A percentile compares a stretch with the other conserved stretches of the same genome.
Evolutionary conservation across 1,284 basidiomycete genomes (phyloP).

Genomic region (Ceratobasidium theobromae): DNA sequence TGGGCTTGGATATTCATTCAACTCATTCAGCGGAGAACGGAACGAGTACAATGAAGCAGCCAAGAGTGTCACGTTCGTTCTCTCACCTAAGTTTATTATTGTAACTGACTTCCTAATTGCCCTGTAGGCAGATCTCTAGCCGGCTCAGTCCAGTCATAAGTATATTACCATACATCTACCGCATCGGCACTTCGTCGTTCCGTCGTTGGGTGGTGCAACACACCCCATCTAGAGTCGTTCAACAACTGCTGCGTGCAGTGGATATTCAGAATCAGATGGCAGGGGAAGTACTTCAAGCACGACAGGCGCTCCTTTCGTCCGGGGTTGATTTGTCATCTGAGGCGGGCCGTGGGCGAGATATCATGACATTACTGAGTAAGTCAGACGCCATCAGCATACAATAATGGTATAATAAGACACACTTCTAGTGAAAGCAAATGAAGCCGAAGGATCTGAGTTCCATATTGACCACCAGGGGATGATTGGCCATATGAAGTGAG

Average conservation of each 20-base stretch:
- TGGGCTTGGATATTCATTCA: constrained; percentile 55
- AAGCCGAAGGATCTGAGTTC: constrained; percentile 42
- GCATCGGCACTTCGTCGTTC: constrained; percentile 44
- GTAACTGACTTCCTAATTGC: constrained; percentile 47
- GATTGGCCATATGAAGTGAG: constrained; percentile 53
- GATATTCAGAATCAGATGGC: constrained; percentile 54
- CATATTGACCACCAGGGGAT: constrained; percentile 47
- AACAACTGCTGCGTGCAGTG: constrained; percentile 50
- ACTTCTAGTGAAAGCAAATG: constrained; percentile 48
- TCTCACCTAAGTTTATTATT: constrained; percentile 48
- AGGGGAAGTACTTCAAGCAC: constrained; percentile 46
- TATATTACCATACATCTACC: background rate
- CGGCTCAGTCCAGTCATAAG: background rate
- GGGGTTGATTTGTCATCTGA: constrained; percentile 38
- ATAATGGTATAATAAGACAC: background rate
- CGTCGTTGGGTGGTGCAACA: constrained; percentile 51
- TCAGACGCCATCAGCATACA: constrained; percentile 3
- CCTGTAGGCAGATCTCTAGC: constrained; percentile 37
- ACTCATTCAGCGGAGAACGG: constrained; percentile 50
- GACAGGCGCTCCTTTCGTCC: constrained; percentile 33
- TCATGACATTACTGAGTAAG: constrained; percentile 55
- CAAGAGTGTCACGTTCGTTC: constrained; percentile 51
- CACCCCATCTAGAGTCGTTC: constrained; percentile 49
- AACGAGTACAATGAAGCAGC: constrained; percentile 53
- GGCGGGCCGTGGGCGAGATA: constrained; percentile 48